These are phyloP conservation scores for Colletotrichum sansevieriae DNA, from an alignment of 2,329 filamentous ascomycete species.

Conservation along the genomic window DNA sequence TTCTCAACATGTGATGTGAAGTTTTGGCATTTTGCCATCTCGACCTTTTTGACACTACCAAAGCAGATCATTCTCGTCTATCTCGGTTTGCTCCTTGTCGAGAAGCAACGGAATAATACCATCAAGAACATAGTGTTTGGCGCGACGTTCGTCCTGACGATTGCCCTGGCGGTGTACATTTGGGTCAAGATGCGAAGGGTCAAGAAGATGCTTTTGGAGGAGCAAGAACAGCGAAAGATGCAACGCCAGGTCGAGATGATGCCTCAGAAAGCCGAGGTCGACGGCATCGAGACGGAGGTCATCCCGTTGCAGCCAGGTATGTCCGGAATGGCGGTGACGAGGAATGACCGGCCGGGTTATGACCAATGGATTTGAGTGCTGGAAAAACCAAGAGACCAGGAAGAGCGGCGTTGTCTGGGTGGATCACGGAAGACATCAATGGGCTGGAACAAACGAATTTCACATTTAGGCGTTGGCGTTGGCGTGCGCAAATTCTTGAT, in stretches of 20 bases:
- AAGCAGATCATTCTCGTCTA: constrained; percentile 59
- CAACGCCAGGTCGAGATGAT: constrained; percentile 26
- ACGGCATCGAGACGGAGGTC: constrained; percentile 24
- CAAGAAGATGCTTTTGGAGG: constrained; percentile 51
- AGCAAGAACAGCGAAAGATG: constrained; percentile 47
- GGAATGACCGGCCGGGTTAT: constrained; percentile 18
- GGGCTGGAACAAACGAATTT: neutral
- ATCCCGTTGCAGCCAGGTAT: neutral
- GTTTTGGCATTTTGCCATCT: constrained; percentile 56
- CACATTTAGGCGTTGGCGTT: constrained; percentile 1
- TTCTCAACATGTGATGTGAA: constrained; percentile 58
- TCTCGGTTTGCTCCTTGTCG: constrained; percentile 53
- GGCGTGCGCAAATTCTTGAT: constrained; percentile 5
- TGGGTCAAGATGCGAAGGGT: constrained; percentile 52
- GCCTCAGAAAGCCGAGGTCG: constrained; percentile 23
- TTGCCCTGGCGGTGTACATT: constrained; percentile 53
- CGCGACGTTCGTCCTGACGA: constrained; percentile 51
- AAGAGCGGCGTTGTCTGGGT: neutral
- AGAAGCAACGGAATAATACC: constrained; percentile 46
- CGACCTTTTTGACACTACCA: constrained; percentile 56
- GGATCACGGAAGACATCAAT: neutral
- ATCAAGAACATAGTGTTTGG: constrained; percentile 52
- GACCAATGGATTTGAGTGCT: constrained; percentile 37
- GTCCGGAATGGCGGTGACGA: neutral
- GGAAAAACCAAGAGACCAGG: neutral